Base-by-base conservation (phyloP, 768 basidiomycete species). In the Mrakia blollopis region DNA sequence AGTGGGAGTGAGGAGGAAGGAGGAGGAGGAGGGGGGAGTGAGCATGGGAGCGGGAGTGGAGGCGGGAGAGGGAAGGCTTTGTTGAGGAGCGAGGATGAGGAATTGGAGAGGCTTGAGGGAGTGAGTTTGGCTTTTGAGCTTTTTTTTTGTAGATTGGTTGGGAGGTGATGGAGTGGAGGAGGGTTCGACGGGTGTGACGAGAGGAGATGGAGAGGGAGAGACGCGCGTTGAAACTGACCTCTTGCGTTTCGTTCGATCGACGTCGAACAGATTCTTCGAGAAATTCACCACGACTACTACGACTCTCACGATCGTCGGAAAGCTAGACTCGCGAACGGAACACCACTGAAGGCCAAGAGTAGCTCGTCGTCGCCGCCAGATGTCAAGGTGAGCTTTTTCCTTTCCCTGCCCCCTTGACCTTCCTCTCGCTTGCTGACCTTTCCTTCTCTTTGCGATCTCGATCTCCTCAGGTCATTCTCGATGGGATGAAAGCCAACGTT, bases 61-160 rank as follows among this genome's bases (percentile, higher is more conserved):
- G n/a, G 30, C 14, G 44, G 60, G 39, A 32, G 65, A 47, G 54
- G 32, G 30, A 94, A 91, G 86, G 89, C 90, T 84, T 83, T 98
- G 44, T 84, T 98, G 70, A 94, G 91, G 84, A 92, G 94, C 77
- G 89, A 95, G 78, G 96, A 98, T 82, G 81, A 83, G 35, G 96
- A 99, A 85, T 86, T 99, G 62, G 85, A 86, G 14, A 86, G 96
- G 61, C 86, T 99, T n/a, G 87, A 88, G 77, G 87, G 87, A 84
- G 94, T 94, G 80, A 73, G 88, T 79, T 37, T 32, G 30, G 32
- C 37, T 23, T 14, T 21, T 32, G 44, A 50, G 2, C 47, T 50
- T 50, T 9, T 14, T 16, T 47, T 16, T 50, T 50, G 1, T 2
- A 7, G 47, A 21, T 50, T 21, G 47, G 3, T 50, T 16, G 47